Conservation (phyloP, 2,329 filamentous ascomycete genomes). For the Penicillium rolfsii region DNA sequence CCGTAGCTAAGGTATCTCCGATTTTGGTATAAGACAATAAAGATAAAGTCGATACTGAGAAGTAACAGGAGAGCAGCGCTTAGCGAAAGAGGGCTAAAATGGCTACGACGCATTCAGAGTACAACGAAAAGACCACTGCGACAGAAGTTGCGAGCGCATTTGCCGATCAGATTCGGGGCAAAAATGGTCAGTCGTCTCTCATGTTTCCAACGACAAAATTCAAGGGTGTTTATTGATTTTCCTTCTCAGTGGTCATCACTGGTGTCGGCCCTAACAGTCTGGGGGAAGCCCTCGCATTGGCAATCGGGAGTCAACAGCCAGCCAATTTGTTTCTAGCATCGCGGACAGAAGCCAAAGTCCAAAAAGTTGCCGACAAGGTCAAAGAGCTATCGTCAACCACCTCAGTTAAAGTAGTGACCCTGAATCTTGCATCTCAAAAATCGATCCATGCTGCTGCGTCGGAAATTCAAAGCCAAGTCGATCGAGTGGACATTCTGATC, state of each 20-base stretch:
- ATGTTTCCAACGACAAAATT: background rate
- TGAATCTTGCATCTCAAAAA: constrained; percentile 37
- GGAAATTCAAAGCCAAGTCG: constrained; percentile 22
- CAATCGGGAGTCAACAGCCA: constrained; percentile 41
- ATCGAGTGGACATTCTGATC: constrained; percentile 37
- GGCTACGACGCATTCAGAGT: constrained; percentile 42
- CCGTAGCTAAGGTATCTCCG: background rate
- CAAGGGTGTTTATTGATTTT: background rate
- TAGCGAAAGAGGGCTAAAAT: constrained; percentile 3
- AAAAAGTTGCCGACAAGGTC: constrained; percentile 34
- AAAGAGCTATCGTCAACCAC: constrained; percentile 7
- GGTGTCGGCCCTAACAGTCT: constrained; percentile 43
- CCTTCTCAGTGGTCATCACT: constrained; percentile 42
- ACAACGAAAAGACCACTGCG: constrained; percentile 39
- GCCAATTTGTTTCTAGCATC: constrained; percentile 44
- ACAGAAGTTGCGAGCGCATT: constrained; percentile 39
- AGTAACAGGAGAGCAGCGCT: background rate
- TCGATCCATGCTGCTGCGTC: constrained; percentile 32
- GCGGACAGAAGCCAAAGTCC: constrained; percentile 39
- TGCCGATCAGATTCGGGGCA: constrained; percentile 24
- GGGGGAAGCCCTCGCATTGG: constrained; percentile 38
- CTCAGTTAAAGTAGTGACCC: background rate
- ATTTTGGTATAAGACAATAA: background rate
- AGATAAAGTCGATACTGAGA: background rate
- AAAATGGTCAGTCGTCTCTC: constrained; percentile 18